Conservation (phyloP, 331 rosid genomes). For the Malus hybrid region DNA sequence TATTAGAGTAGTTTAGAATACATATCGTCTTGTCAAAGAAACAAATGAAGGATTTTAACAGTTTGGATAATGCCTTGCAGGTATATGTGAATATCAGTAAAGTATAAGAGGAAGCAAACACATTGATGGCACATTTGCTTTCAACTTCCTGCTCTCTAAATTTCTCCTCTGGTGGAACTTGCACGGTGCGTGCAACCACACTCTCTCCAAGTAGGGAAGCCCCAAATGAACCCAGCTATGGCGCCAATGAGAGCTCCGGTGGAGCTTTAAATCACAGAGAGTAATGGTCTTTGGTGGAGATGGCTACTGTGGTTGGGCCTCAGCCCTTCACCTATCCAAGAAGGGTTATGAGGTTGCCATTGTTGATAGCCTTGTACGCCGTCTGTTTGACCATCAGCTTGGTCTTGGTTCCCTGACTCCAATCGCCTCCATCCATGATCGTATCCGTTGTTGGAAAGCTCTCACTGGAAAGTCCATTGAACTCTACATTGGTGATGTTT, state of each 20-base stretch:
- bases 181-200: constrained; percentile 36
- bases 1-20: no score
- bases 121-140: constrained; percentile 70
- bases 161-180: constrained; percentile 27
- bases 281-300: constrained; percentile 96
- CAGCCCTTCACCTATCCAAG: constrained; percentile 90
- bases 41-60: neutral
- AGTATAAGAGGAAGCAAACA: neutral
- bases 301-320: constrained; percentile 99
- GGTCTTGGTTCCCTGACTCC: constrained; percentile 85
- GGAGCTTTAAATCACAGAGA: constrained; percentile 53
- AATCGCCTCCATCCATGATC: constrained; percentile 75
- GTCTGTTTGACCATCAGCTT: constrained; percentile 86
- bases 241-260: constrained; percentile 15
- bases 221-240: constrained; percentile 42
- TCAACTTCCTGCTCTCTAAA: constrained; percentile 62
- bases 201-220: constrained; percentile 46
- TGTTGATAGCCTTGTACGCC: constrained; percentile 84
- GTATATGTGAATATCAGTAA: neutral
- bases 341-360: constrained; percentile 90
- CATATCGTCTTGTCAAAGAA: no score
- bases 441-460: constrained; percentile 69
- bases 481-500: constrained; percentile 78
- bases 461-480: constrained; percentile 75
- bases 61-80: constrained; percentile 25